A percentile compares a stretch with the other conserved stretches of the same genome.
Evolutionary conservation across 257 asterid species (phyloP).

Genomic region (Fraxinus quadrangulata): DNA sequence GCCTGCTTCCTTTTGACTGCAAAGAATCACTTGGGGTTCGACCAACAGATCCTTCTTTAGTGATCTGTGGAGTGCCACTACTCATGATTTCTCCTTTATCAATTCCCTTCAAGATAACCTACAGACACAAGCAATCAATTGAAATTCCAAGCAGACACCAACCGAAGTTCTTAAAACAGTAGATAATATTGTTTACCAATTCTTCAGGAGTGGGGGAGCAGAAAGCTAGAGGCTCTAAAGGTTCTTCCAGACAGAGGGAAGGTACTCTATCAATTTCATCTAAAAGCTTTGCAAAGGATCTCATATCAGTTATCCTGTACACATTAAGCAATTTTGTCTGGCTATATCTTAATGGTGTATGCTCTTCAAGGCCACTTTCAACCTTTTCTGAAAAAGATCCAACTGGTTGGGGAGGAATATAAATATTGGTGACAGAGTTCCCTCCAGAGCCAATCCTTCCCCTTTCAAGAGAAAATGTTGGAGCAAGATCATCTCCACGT

Average conservation of each 20-base stretch:
- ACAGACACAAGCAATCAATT: conserved; percentile 25
- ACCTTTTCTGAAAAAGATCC: conserved; percentile 55
- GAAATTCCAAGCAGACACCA: conserved; percentile 5
- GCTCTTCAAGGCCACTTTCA: conserved; percentile 51
- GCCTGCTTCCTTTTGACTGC: conserved; percentile 64
- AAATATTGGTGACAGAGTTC: conserved; percentile 38
- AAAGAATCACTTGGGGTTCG: conserved; percentile 60
- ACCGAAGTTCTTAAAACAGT: background rate
- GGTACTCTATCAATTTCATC: conserved; percentile 61
- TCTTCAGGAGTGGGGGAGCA: conserved; percentile 71
- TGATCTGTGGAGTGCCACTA: conserved; percentile 83
- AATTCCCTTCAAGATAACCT: conserved; percentile 84
- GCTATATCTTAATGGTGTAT: conserved; percentile 49
- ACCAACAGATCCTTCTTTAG: conserved; percentile 70
- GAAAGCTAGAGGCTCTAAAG: conserved; percentile 74
- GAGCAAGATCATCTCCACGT: conserved; percentile 59
- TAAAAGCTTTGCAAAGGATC: conserved; percentile 38
- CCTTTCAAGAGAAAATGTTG: conserved; percentile 61
- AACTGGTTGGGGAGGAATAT: conserved; percentile 41
- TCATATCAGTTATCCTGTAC: conserved; percentile 60
- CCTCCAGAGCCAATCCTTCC: conserved; percentile 58
- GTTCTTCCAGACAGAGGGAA: conserved; percentile 74
- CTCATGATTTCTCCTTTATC: conserved; percentile 78
- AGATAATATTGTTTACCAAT: conserved; percentile 49
- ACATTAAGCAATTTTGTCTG: conserved; percentile 73